phyloP scores from a whole-genome alignment of 2,329 filamentous ascomycete genomes.

The Arthrobotrys iridis region DNA sequence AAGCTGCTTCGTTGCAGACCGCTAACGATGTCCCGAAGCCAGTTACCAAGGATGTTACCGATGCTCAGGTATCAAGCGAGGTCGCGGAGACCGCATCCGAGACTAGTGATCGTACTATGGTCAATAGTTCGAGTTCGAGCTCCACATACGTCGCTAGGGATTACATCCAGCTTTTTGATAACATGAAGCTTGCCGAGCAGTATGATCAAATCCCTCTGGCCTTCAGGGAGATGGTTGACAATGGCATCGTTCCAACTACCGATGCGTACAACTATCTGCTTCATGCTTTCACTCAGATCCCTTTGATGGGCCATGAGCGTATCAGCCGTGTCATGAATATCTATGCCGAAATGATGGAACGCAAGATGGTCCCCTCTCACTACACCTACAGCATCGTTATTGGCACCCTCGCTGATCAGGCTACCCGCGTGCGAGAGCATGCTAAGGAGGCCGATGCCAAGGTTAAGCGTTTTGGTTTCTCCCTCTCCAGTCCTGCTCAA shows the following conservation, averaged over 20 bases:
- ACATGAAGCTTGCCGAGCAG: slow-evolving; percentile 75
- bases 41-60: neutral
- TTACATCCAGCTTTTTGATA: slow-evolving; percentile 81
- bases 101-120: slow-evolving; percentile 62
- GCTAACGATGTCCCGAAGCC: neutral
- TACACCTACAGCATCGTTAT: slow-evolving; percentile 90
- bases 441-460: slow-evolving; percentile 82
- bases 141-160: slow-evolving; percentile 73
- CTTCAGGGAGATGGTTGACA: slow-evolving; percentile 88
- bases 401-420: slow-evolving; percentile 80
- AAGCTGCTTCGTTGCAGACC: slow-evolving; percentile 1
- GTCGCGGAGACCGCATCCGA: slow-evolving; percentile 57
- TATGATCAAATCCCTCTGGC: slow-evolving; percentile 89
- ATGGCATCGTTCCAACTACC: slow-evolving; percentile 81
- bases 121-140: slow-evolving; percentile 63
- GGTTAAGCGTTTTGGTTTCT: slow-evolving; percentile 76
- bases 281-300: slow-evolving; percentile 82
- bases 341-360: slow-evolving; percentile 93
- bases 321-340: slow-evolving; percentile 93
- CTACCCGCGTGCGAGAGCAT: slow-evolving; percentile 78
- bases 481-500: slow-evolving; percentile 75
- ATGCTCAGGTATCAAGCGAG: slow-evolving; percentile 15
- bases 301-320: slow-evolving; percentile 80
- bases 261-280: slow-evolving; percentile 92
- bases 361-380: slow-evolving; percentile 81